Conservation (phyloP, 2,329 filamentous ascomycete species). For the Aspergillus niger region DNA sequence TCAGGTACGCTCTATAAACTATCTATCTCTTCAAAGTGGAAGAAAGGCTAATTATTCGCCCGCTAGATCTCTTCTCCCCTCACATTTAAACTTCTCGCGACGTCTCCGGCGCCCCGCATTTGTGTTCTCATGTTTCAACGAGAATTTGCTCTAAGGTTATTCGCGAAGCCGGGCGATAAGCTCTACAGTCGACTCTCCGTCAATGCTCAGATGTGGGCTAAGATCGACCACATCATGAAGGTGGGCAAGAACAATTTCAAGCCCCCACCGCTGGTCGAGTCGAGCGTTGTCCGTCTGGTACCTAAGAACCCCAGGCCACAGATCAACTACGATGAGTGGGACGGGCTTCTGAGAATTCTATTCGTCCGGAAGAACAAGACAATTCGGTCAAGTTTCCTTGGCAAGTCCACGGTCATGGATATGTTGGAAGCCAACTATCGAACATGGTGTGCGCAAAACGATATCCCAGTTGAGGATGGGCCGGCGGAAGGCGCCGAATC, state of each 20-base stretch:
- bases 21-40: background rate
- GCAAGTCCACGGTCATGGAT: slow-evolving; percentile 75
- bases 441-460: slow-evolving; percentile 85
- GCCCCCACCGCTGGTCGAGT: slow-evolving; percentile 90
- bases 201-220: slow-evolving; percentile 90
- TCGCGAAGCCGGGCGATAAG: slow-evolving; percentile 82
- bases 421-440: slow-evolving; percentile 88
- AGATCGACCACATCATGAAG: slow-evolving; percentile 75
- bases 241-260: slow-evolving; percentile 97
- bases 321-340: slow-evolving; percentile 93
- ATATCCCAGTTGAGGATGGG: slow-evolving; percentile 74
- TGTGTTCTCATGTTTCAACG: slow-evolving; percentile 89
- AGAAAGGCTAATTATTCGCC: slow-evolving; percentile 11
- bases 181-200: slow-evolving; percentile 89
- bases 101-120: slow-evolving; percentile 76
- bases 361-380: slow-evolving; percentile 93
- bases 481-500: slow-evolving; percentile 39
- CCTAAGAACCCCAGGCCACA: slow-evolving; percentile 83
- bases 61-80: slow-evolving; percentile 81
- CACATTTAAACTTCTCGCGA: slow-evolving; percentile 84
- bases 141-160: slow-evolving; percentile 88
- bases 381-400: slow-evolving; percentile 76
- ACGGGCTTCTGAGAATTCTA: slow-evolving; percentile 78
- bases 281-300: slow-evolving; percentile 84
- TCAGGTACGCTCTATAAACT: slow-evolving; percentile 49